phyloP scores from a whole-genome alignment of 805 yeast genomes.

The Ogataea pignaliae region DNA sequence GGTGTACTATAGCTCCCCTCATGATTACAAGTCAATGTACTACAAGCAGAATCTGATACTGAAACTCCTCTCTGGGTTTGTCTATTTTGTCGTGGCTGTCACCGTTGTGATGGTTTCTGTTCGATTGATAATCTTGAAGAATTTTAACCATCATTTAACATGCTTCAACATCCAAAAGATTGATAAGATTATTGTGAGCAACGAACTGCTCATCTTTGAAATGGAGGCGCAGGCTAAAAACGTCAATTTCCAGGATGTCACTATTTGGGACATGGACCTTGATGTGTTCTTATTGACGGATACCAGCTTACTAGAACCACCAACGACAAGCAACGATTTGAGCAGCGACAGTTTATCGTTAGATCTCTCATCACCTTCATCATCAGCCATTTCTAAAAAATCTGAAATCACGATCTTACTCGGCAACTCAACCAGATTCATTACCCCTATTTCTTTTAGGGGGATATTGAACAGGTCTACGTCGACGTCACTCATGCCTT shows the following conservation, averaged over 20 bases:
- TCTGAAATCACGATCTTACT: constrained; percentile 29
- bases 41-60: constrained; percentile 21
- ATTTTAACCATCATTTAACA: constrained; percentile 23
- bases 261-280: constrained; percentile 28
- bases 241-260: constrained; percentile 28
- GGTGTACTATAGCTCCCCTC: constrained; percentile 27
- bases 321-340: not conserved
- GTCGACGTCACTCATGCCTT: constrained; percentile 2
- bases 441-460: constrained; percentile 28
- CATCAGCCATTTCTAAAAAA: not conserved
- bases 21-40: constrained; percentile 28
- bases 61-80: constrained; percentile 11
- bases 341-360: no score
- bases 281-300: constrained; percentile 30
- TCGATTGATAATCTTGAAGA: constrained; percentile 22
- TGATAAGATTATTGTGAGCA: constrained; percentile 28
- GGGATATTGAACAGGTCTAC: constrained; percentile 21
- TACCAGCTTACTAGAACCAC: constrained; percentile 9
- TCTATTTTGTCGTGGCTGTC: constrained; percentile 12
- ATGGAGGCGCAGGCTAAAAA: constrained; percentile 23
- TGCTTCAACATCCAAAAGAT: constrained; percentile 22
- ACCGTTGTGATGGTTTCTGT: constrained; percentile 7
- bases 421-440: constrained; percentile 27
- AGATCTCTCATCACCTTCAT: not conserved
- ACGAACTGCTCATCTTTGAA: constrained; percentile 29